Evolutionary conservation across 176 grass and related monocot genomes (phyloP), one percentile per base, ranked within the genome.

Genomic region (Juncus effusus): DNA sequence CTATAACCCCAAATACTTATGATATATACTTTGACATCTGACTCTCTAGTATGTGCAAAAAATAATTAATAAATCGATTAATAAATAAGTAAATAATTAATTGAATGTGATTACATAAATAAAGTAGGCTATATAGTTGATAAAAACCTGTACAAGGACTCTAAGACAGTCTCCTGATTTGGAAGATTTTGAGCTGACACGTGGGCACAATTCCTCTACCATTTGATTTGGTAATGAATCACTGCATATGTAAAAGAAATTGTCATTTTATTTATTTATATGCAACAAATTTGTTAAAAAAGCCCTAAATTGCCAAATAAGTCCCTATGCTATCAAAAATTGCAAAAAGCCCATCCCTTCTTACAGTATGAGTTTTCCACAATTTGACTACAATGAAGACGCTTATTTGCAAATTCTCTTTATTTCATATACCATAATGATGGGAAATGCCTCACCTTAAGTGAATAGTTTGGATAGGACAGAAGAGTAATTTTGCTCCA

Each of bases 401-500:
- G 52, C 92, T 91, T 88, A 87, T 96, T 53, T 88, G 73, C 19
- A 28, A 28, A 28, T 28, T 28, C 19, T 28, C 19, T 61, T 61
- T 16, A 61, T 36, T 61, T 36, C 28, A 36, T 61, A 7, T 7
- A 16, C 13, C 7, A 61, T 16, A 72, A 56, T 88, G 75, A 37
- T 84, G 79, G 83, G 91, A 82, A 70, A 90, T 79, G 81, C 80
- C 81, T 77, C 93, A 97, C 83, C 64, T 91, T 90, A 72, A 97
- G 71, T 76, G 51, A 88, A 78, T 64, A 97, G 88, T 15, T 63
- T 87, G 81, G 88, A 89, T 64, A 91, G 80, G 69, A 91, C 82
- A 75, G 85, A 91, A 77, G 93, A 80, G 74, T 86, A 97, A 89
- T 78, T 97, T 77, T 75, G 85, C 55, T 97, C 88, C 73, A 97